Base-by-base conservation (phyloP, 768 basidiomycete species). In the Clathrus columnatus region DNA sequence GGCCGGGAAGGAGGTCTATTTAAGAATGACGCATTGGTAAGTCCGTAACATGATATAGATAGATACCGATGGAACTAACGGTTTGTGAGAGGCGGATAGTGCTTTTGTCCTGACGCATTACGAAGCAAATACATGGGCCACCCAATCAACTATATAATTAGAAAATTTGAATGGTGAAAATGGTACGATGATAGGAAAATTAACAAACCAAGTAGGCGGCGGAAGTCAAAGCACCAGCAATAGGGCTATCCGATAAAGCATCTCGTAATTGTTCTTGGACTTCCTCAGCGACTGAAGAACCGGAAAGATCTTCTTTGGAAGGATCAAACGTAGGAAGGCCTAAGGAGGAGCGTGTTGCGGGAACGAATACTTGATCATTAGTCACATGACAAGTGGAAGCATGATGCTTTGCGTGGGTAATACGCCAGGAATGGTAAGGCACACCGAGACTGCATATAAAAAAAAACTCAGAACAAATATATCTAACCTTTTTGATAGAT, bases 341-440 rank as follows among this genome's bases (percentile, higher is more conserved):
- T 20, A 79, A 69, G 32, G 87, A 73, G 11, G 84, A 83, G 46
- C 92, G 85, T n/a, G 95, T 94, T 61, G 79, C 71, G 48, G 95
- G 95, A 2, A 98, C 92, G 63, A 91, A 96, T 57, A 97, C 95
- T 67, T 98, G 93, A 62, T 97, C 95, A 61, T 93, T 84, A 27
- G 87, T 88, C 81, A 96, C 81, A 70, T 97, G 94, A 16, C 78
- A 88, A 4, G 93, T 96, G 0, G 87, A 85, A 16, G 95, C 95
- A 69, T 99, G 95, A 70, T 99, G 95, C 69, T 92, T 90, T 23
- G 80, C 91, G 67, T 97, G 95, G 3, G 84, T 85, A 65, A 96
- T 91, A 60, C 91, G 80, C 95, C 94, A 98, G 4, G 91, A 89
- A 67, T 97, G 92, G 72, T 91, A 99, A 5, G 95, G 95, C 14